Evolutionary conservation across 148 eudicot species (phyloP).

Genomic region (Euryodendron excelsum): DNA sequence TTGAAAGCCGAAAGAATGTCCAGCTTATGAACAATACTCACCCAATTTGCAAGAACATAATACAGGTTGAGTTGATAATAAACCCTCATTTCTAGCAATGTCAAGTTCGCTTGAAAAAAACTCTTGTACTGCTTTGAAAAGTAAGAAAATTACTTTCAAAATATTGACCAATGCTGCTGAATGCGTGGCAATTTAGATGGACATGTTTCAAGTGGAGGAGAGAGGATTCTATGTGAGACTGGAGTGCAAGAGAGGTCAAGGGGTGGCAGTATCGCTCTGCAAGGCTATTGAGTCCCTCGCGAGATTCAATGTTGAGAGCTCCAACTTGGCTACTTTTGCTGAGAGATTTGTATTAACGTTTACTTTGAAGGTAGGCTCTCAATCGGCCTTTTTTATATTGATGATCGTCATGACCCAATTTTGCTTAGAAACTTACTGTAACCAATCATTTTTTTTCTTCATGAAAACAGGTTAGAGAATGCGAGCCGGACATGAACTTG

Average conservation of each 20-base stretch:
- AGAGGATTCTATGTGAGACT: slow-evolving; percentile 57
- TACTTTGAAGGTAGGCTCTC: slow-evolving; percentile 51
- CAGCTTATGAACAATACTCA: slow-evolving; percentile 19
- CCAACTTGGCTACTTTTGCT: slow-evolving; percentile 48
- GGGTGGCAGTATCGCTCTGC: slow-evolving; percentile 63
- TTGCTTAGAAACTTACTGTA: background rate
- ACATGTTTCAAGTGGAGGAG: slow-evolving; percentile 62
- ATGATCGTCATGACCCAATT: background rate
- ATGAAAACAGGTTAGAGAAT: slow-evolving; percentile 43
- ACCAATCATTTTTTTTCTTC: background rate
- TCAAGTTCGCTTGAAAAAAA: no score
- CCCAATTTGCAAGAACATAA: slow-evolving; percentile 41
- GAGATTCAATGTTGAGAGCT: slow-evolving; percentile 45
- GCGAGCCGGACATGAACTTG: slow-evolving; percentile 41
- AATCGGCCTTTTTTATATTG: no score
- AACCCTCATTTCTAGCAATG: background rate
- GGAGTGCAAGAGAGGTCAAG: slow-evolving; percentile 58
- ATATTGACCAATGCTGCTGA: background rate
- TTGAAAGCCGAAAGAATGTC: slow-evolving; percentile 22
- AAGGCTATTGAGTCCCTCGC: slow-evolving; percentile 61
- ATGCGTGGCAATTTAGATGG: slow-evolving; percentile 42
- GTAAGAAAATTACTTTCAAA: no score
- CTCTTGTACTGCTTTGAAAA: no score
- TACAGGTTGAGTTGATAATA: slow-evolving; percentile 41
- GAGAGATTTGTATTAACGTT: slow-evolving; percentile 55